These are phyloP conservation scores for Fusarium coicis DNA, from an alignment of 2,329 filamentous ascomycete species.

Conservation along the genomic window DNA sequence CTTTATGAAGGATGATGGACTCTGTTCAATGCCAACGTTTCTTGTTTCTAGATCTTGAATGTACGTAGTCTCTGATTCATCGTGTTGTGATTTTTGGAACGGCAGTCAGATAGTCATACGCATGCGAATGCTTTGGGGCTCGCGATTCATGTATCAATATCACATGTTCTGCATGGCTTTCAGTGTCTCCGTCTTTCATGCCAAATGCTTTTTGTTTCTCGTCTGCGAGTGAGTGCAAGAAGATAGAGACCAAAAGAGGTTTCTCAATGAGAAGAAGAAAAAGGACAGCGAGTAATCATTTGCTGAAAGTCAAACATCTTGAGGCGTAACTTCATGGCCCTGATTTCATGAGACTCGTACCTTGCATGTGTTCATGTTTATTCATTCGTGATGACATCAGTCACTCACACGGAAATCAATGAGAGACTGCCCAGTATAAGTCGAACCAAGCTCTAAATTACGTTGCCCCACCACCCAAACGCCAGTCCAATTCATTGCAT, in stretches of 20 bases:
- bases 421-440: not conserved
- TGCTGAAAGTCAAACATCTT: not conserved
- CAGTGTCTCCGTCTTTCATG: not conserved
- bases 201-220: not conserved
- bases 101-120: not conserved
- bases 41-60: not conserved
- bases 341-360: not conserved
- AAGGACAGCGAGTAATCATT: not conserved
- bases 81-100: too few species aligned
- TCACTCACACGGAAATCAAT: not conserved
- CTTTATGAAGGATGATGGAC: not conserved
- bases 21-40: not conserved
- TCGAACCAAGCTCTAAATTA: conserved; percentile 18
- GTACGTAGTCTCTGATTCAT: not conserved
- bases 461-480: conserved; percentile 36
- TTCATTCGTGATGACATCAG: not conserved
- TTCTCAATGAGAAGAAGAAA: not conserved
- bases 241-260: not conserved
- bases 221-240: not conserved
- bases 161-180: not conserved
- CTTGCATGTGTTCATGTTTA: not conserved
- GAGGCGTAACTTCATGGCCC: not conserved
- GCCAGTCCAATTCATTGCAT: conserved; percentile 28
- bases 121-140: too few species aligned
- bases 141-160: not conserved